These are phyloP conservation scores for Sphaerulina musiva DNA, from an alignment of 2,329 filamentous ascomycete species.

Conservation along the genomic window DNA sequence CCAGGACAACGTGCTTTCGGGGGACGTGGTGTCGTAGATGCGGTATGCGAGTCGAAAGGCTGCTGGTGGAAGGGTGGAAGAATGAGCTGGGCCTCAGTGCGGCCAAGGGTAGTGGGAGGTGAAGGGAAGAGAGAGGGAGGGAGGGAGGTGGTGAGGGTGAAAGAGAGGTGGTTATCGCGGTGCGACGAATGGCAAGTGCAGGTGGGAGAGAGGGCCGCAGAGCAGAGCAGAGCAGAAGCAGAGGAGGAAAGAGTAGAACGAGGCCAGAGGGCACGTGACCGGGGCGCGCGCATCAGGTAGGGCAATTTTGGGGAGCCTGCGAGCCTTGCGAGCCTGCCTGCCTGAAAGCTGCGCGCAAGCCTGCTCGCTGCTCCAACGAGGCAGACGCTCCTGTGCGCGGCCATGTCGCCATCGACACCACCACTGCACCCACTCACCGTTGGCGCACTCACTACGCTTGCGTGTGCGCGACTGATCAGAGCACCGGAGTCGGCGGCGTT, in stretches of 20 bases:
- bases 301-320: too few species aligned
- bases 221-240: not conserved
- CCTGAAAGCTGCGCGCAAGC: not conserved
- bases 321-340: too few species aligned
- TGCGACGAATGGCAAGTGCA: not conserved
- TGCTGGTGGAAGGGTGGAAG: not conserved
- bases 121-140: not conserved
- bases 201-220: not conserved
- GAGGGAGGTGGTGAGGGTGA: not conserved
- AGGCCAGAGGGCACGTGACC: too few species aligned
- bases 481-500: not conserved
- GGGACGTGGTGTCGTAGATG: constrained; percentile 3
- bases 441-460: not conserved
- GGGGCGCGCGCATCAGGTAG: too few species aligned
- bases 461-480: not conserved
- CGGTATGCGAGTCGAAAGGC: not conserved
- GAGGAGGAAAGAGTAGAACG: too few species aligned
- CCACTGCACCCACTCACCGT: not conserved
- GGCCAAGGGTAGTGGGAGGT: not conserved
- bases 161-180: not conserved
- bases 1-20: constrained; percentile 2
- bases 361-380: not conserved
- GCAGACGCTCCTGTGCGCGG: not conserved
- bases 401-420: not conserved
- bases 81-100: not conserved